Conservation (phyloP, 2,329 filamentous ascomycete genomes). For the Claviceps spartinae region DNA sequence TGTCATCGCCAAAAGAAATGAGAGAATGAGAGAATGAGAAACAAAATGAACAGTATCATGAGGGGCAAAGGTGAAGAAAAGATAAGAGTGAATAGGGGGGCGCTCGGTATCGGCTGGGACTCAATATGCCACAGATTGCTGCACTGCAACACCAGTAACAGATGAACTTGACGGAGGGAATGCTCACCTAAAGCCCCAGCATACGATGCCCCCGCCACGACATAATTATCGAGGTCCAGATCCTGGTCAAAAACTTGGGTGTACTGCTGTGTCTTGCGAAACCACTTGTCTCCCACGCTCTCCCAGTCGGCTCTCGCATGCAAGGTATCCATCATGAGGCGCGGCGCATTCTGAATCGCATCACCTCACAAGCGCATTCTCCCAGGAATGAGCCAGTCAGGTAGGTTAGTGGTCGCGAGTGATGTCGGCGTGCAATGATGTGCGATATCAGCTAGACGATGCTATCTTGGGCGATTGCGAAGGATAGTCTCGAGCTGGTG, state of each 20-base stretch:
- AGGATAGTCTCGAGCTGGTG: neutral
- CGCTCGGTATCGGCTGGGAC: too few relatives aligned
- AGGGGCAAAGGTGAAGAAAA: neutral
- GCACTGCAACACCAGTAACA: neutral
- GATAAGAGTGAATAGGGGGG: too few relatives aligned
- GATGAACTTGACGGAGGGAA: neutral
- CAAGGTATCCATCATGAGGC: constrained; percentile 37
- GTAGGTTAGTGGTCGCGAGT: neutral
- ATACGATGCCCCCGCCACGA: constrained; percentile 82
- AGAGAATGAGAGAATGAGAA: neutral
- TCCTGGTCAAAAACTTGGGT: constrained; percentile 86
- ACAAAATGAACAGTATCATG: too few relatives aligned
- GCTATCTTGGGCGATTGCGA: neutral
- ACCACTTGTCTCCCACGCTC: constrained; percentile 83
- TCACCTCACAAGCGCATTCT: neutral
- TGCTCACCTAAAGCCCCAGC: constrained; percentile 78
- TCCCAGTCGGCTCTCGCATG: constrained; percentile 84
- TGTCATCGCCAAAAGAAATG: too few relatives aligned
- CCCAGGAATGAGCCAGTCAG: neutral
- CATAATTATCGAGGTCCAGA: constrained; percentile 87
- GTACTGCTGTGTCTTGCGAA: constrained; percentile 89
- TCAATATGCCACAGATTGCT: too few relatives aligned
- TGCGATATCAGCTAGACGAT: neutral
- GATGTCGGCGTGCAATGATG: neutral
- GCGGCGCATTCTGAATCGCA: constrained; percentile 7